Evolutionary conservation across 2,329 filamentous ascomycete genomes (phyloP), one percentile per base, ranked within the genome.

Genomic region (Colletotrichum sp.): DNA sequence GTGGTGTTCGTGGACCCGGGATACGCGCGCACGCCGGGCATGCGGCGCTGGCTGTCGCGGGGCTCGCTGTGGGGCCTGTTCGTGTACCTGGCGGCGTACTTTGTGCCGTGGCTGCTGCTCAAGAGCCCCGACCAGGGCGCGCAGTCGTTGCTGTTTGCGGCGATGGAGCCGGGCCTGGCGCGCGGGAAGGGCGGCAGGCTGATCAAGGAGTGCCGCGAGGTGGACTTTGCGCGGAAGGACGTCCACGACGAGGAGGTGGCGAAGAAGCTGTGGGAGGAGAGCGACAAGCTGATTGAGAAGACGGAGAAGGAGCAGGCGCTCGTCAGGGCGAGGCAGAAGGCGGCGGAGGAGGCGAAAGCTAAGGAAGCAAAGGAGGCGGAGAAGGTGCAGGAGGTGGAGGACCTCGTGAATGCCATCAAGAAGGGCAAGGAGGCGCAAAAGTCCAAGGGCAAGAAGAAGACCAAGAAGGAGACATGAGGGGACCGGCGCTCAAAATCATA

Each of bases 1-100:
- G 95, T 98, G 62, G 88, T 98, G 66, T 90, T 98, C 75, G 95
- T 96, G 3, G 96, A 99, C 81, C 97, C 97, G 0, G 96, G 97
- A 24, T 92, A 93, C 78, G 91, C 93, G 28, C 92, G 97, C 69
- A 99, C 96, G 10, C 95, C 96, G 0, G 96, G 97, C 2, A 98
- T 93, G 85, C 91, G 95, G 60, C 91, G 96, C 74, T 99, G 96
- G 93, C 87, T 99, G 32, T 96, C 95, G 0, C 90, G 95, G 36
- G 97, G 97, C 8, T 95, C 95, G 5, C 88, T 99, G 0, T 93
- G 92, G 90, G 96, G 96, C 0, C 87, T 99, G 24, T 84, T 93
- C 0, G 65, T 95, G 21, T 99, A 99, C 84, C 83, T 98, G 9
- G 60, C 94, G 13, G 91, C 92, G 39, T 99, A 96, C 89, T 90